Conservation (phyloP, 1,284 basidiomycete genomes). For the Spongispora temasekensis region DNA sequence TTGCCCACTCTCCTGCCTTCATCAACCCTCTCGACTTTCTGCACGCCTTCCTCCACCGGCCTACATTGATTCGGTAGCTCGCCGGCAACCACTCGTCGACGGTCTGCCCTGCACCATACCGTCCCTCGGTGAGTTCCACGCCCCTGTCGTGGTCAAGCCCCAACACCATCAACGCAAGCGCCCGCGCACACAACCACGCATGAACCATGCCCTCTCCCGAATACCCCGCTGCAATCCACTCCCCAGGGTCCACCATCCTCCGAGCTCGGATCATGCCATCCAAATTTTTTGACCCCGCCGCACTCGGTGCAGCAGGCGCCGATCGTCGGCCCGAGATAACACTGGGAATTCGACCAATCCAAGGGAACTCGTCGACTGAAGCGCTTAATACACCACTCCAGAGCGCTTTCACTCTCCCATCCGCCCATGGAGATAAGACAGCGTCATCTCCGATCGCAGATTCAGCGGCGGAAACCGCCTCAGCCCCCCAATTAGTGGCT, state of each 20-base stretch:
- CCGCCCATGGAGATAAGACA: constrained; percentile 23
- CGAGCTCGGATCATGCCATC: background rate
- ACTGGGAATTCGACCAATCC: constrained; percentile 55
- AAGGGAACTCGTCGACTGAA: constrained; percentile 53
- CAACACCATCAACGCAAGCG: constrained; percentile 58
- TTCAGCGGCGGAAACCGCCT: constrained; percentile 18
- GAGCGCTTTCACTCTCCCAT: constrained; percentile 46
- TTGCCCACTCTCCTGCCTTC: background rate
- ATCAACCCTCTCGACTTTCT: constrained; percentile 7
- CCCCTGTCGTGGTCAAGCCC: constrained; percentile 34
- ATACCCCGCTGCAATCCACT: constrained; percentile 61
- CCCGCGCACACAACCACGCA: constrained; percentile 60
- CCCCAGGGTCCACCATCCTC: constrained; percentile 38
- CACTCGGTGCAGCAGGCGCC: constrained; percentile 11
- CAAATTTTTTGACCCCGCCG: constrained; percentile 2
- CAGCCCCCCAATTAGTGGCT: constrained; percentile 38
- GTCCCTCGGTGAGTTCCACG: constrained; percentile 20
- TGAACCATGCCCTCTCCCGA: constrained; percentile 69
- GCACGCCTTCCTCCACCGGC: constrained; percentile 41
- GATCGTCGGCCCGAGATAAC: constrained; percentile 36
- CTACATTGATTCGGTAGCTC: constrained; percentile 50
- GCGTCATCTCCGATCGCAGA: background rate
- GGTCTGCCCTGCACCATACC: constrained; percentile 27
- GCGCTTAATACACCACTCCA: constrained; percentile 65
- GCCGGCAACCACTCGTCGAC: constrained; percentile 50